Evolutionary conservation across 1,284 basidiomycete species (phyloP).

Genomic region (Trichosporon coremiiforme): DNA sequence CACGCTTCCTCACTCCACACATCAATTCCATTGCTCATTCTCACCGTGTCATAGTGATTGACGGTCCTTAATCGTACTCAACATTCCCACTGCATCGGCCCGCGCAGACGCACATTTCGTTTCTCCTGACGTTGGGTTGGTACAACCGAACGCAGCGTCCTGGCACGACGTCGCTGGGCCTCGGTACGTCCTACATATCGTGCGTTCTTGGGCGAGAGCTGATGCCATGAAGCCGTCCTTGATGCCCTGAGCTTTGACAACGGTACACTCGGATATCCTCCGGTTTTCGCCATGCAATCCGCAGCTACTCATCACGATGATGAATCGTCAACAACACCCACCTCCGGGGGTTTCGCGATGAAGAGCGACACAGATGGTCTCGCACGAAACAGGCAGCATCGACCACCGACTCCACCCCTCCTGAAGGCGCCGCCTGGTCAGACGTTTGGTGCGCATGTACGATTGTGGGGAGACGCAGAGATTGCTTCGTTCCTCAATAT

Average conservation of each 20-base stretch:
- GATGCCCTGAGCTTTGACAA: background rate
- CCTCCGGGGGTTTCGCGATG: background rate
- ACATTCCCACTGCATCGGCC: no score
- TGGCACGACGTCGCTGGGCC: background rate
- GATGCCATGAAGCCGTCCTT: background rate
- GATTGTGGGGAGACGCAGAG: slow-evolving; percentile 45
- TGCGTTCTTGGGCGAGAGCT: background rate
- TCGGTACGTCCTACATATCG: background rate
- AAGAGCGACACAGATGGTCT: background rate
- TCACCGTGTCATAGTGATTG: no score
- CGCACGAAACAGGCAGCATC: slow-evolving; percentile 13
- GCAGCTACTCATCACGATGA: slow-evolving; percentile 1
- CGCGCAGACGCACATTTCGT: no score
- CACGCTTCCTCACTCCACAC: no score
- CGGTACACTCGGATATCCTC: background rate
- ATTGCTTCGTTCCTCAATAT: slow-evolving; percentile 45
- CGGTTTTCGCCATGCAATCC: background rate
- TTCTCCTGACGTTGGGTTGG: no score
- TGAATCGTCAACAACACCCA: slow-evolving; percentile 14
- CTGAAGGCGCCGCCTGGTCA: slow-evolving; percentile 35
- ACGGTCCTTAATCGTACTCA: no score
- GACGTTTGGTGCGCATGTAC: slow-evolving; percentile 44
- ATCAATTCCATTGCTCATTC: no score
- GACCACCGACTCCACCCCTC: slow-evolving; percentile 45
- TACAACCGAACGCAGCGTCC: no score